Conservation (phyloP, 1,284 basidiomycete genomes). For the Ustilago curta region DNA sequence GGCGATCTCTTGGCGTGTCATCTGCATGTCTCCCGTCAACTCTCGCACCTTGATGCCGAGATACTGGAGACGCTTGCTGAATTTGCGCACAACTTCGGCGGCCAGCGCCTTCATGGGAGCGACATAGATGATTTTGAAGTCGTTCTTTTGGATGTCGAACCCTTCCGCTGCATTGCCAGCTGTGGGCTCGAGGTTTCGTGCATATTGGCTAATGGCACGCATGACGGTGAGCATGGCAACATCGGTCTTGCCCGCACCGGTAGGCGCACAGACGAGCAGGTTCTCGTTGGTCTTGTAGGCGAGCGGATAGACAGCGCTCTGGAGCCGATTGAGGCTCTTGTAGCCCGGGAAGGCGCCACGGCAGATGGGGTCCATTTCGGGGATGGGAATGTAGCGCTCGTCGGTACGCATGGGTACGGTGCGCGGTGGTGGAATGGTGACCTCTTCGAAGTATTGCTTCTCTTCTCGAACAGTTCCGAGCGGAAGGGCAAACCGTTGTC, state of each 20-base stretch:
- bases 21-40: conserved; percentile 98
- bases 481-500: conserved; percentile 82
- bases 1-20: conserved; percentile 92
- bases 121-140: conserved; percentile 97
- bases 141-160: conserved; percentile 59
- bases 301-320: conserved; percentile 92
- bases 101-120: conserved; percentile 99
- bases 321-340: conserved; percentile 87
- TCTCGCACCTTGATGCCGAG: conserved; percentile 88
- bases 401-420: conserved; percentile 79
- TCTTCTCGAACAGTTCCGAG: conserved; percentile 81
- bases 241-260: conserved; percentile 88
- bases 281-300: conserved; percentile 97
- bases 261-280: conserved; percentile 78
- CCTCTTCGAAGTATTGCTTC: conserved; percentile 76
- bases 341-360: conserved; percentile 92
- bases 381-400: conserved; percentile 81
- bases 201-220: conserved; percentile 84
- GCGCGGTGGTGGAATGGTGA: conserved; percentile 86
- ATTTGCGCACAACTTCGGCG: conserved; percentile 92
- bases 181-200: conserved; percentile 77
- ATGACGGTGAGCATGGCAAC: conserved; percentile 95
- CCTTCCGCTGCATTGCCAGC: conserved; percentile 63
- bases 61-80: conserved; percentile 90
- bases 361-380: conserved; percentile 82